Percentiles rank a stretch among this genome's conserved stretches.
These are phyloP conservation scores for Raffaelea ambrosiae DNA, from an alignment of 2,329 filamentous ascomycete genomes.

Conservation along the genomic window DNA sequence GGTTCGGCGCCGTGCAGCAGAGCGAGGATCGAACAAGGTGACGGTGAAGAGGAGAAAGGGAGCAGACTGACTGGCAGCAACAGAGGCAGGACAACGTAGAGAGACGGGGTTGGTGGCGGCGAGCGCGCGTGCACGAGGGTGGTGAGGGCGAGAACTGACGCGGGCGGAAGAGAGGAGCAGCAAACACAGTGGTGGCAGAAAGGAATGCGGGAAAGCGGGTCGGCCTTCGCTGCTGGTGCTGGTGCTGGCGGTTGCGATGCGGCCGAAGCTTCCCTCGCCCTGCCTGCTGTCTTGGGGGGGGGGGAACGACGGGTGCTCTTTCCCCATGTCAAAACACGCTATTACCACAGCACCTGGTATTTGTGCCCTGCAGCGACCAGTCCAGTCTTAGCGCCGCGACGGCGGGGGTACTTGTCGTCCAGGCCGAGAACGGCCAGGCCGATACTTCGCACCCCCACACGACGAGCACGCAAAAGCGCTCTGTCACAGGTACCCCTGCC, in stretches of 20 bases:
- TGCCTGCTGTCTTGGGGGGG: neutral
- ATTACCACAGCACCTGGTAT: too few relatives aligned
- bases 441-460: neutral
- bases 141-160: neutral
- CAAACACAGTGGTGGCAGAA: conserved; percentile 2
- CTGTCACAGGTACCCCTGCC: too few relatives aligned
- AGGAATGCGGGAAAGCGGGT: conserved; percentile 14
- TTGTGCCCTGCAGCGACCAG: neutral
- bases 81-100: conserved; percentile 1
- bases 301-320: neutral
- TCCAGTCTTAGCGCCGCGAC: neutral
- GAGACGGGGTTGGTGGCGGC: neutral
- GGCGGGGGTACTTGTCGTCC: neutral
- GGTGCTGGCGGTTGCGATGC: neutral
- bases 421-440: neutral
- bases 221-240: conserved; percentile 2
- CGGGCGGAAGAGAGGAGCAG: neutral
- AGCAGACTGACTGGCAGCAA: neutral
- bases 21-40: neutral
- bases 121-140: neutral
- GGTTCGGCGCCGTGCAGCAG: conserved; percentile 9
- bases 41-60: conserved; percentile 1
- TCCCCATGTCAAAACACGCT: conserved; percentile 4
- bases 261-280: conserved; percentile 1
- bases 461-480: too few relatives aligned